Evolutionary conservation across 75 land plant species (phyloP).

Genomic region (Picea sitchensis): DNA sequence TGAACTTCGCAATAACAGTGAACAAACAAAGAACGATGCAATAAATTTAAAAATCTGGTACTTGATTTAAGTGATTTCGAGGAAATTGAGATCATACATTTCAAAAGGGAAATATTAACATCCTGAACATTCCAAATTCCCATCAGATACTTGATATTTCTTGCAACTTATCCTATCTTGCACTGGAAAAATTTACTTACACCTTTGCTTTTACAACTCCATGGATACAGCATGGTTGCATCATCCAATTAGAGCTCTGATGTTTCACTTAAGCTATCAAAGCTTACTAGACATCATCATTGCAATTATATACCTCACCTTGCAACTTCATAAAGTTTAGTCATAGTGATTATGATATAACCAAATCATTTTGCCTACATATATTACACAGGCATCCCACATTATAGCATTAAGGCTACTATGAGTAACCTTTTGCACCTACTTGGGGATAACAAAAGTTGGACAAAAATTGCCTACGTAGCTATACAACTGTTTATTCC

Average conservation of each 20-base stretch:
- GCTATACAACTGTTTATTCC: background rate
- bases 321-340: background rate
- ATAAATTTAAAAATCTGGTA: background rate
- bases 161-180: background rate
- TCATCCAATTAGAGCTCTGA: slow-evolving; percentile 5
- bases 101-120: background rate
- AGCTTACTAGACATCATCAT: background rate
- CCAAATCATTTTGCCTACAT: slow-evolving; percentile 7
- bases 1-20: background rate
- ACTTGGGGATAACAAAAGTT: background rate
- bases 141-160: background rate
- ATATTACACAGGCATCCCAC: background rate
- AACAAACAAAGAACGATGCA: background rate
- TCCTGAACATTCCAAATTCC: slow-evolving; percentile 5
- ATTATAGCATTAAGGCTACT: background rate
- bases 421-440: slow-evolving; percentile 1
- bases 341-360: background rate
- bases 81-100: background rate
- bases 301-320: background rate
- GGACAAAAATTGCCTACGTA: slow-evolving; percentile 3
- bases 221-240: slow-evolving; percentile 5
- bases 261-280: background rate
- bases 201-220: background rate
- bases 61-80: background rate
- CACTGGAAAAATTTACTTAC: slow-evolving; percentile 2